A percentile compares a stretch with the other conserved stretches of the same genome.
Conservation (phyloP, 1,139 yeast species). For the Candida neerlandica region DNA sequence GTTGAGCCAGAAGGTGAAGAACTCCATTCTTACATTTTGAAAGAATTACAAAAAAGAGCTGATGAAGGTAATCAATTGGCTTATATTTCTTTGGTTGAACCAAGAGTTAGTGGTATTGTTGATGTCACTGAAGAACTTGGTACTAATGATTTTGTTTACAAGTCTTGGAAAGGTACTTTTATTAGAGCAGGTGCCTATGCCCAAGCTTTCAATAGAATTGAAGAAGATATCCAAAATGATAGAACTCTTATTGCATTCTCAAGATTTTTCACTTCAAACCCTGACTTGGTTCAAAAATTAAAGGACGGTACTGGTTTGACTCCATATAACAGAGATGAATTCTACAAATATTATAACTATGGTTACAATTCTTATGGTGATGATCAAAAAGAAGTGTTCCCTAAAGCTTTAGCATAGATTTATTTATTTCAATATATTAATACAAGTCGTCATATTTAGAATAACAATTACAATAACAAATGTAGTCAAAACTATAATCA, state of each 20-base stretch:
- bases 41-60: slow-evolving; percentile 42
- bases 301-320: slow-evolving; percentile 45
- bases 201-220: slow-evolving; percentile 22
- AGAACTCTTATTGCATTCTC: slow-evolving; percentile 38
- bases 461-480: no score
- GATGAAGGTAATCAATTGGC: slow-evolving; percentile 45
- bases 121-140: slow-evolving; percentile 21
- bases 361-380: slow-evolving; percentile 28
- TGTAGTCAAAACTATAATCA: no score
- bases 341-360: slow-evolving; percentile 19
- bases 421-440: background rate
- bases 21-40: slow-evolving; percentile 36
- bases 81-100: slow-evolving; percentile 55
- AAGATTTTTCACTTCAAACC: slow-evolving; percentile 53
- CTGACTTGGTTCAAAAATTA: slow-evolving; percentile 52
- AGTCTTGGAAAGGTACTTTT: slow-evolving; percentile 51
- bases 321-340: slow-evolving; percentile 13
- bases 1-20: slow-evolving; percentile 38
- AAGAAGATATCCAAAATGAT: slow-evolving; percentile 30
- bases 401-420: slow-evolving; percentile 15
- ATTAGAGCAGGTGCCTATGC: slow-evolving; percentile 51
- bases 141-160: slow-evolving; percentile 37
- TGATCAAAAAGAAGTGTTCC: slow-evolving; percentile 17
- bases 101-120: slow-evolving; percentile 24
- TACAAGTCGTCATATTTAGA: no score